phyloP scores from a whole-genome alignment of 129 eudicot species.

The Flaveria robusta region DNA sequence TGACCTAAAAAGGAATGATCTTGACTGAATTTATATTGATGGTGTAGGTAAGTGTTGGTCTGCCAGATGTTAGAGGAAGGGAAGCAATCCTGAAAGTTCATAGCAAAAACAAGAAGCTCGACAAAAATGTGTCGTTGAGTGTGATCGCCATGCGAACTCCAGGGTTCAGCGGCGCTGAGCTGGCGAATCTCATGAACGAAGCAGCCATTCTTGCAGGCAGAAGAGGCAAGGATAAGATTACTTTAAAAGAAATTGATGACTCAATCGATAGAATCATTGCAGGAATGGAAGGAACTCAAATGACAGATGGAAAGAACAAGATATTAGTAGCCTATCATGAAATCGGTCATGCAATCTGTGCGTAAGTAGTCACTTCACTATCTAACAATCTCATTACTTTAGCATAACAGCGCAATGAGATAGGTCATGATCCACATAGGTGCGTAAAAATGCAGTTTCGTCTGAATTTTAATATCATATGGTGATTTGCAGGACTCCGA shows the following conservation, averaged over 20 bases:
- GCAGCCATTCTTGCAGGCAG: constrained; percentile 90
- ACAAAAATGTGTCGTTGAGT: constrained; percentile 52
- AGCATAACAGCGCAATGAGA: neutral
- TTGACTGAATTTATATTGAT: constrained; percentile 9
- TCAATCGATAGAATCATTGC: constrained; percentile 80
- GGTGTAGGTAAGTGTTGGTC: constrained; percentile 63
- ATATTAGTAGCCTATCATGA: constrained; percentile 82
- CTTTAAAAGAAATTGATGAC: constrained; percentile 68
- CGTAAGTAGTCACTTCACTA: constrained; percentile 49
- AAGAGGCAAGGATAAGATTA: constrained; percentile 65
- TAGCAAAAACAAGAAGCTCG: constrained; percentile 70
- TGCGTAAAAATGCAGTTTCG: neutral
- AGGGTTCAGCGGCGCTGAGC: constrained; percentile 84
- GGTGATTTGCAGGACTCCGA: constrained; percentile 51
- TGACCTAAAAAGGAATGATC: constrained; percentile 7
- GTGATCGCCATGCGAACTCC: constrained; percentile 84
- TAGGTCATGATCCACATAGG: neutral
- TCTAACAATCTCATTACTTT: neutral
- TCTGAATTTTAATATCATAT: constrained; percentile 10
- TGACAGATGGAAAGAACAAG: constrained; percentile 92
- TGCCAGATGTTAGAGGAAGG: constrained; percentile 89
- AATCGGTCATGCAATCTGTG: constrained; percentile 78
- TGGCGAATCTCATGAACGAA: constrained; percentile 89
- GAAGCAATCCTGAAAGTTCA: constrained; percentile 76
- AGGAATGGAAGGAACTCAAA: constrained; percentile 83